Conservation (phyloP, 352 stramenopile genomes). For the Thalassiosira mediterranea region DNA sequence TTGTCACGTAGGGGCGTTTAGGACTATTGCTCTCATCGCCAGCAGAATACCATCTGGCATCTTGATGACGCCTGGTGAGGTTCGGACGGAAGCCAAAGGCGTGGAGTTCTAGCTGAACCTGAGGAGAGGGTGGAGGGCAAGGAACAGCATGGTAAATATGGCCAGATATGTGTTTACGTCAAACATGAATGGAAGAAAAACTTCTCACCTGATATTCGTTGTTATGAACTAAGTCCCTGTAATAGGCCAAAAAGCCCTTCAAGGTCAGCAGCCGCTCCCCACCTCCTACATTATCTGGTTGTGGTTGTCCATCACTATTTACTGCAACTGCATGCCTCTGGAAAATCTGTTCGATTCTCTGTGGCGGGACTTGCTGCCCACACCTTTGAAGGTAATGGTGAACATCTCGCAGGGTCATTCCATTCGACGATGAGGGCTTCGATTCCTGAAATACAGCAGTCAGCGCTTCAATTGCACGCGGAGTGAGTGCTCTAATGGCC, state of each 20-base stretch:
- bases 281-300: slow-evolving; percentile 25
- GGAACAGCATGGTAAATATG: slow-evolving; percentile 15
- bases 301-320: slow-evolving; percentile 12
- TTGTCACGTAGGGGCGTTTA: slow-evolving; percentile 28
- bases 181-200: background rate
- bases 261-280: slow-evolving; percentile 64
- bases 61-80: slow-evolving; percentile 60
- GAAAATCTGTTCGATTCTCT: slow-evolving; percentile 82
- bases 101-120: slow-evolving; percentile 73
- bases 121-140: slow-evolving; percentile 2
- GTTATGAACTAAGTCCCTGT: slow-evolving; percentile 71
- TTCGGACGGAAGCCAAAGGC: slow-evolving; percentile 82
- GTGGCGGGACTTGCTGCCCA: slow-evolving; percentile 59
- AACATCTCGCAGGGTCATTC: slow-evolving; percentile 79
- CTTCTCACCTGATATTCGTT: slow-evolving; percentile 68
- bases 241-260: slow-evolving; percentile 84
- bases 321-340: slow-evolving; percentile 65
- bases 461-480: slow-evolving; percentile 59
- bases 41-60: slow-evolving; percentile 46
- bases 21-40: slow-evolving; percentile 37
- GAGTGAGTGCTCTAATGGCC: slow-evolving; percentile 52
- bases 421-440: slow-evolving; percentile 53
- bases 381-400: slow-evolving; percentile 71
- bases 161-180: too few species aligned
- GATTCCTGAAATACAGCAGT: slow-evolving; percentile 75